Base-by-base conservation (phyloP, 2,329 filamentous ascomycete species). In the Penicillium sp. region DNA sequence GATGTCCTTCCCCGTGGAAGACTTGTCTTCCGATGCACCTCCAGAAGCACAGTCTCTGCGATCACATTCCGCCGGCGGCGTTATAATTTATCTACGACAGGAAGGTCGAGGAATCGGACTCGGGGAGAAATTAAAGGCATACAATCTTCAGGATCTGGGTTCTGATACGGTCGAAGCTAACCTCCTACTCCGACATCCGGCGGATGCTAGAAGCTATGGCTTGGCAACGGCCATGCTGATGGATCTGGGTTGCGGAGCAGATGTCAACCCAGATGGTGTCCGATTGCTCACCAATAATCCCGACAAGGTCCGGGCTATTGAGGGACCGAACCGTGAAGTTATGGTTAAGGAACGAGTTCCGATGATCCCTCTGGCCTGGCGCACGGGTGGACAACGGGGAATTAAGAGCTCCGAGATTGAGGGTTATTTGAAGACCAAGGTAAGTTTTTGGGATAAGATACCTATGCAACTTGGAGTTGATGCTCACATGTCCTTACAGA, bases 131-230 rank as follows among this genome's bases (percentile, higher is more conserved):
- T 81, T 99, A 32, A 97, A 99, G 75, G 94, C 94, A 4, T 99
- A 99, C 74, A 99, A 99, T 67, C 79, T 99, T 36, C 94, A 99
- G 71, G 94, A 99, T 74, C 78, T 99, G 21, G 94, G 94, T 0
- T 92, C 89, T n/a, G 94, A 99, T 73, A 99, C 94, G 0, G 95
- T 97, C 29, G 91, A 99, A 75, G 94, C 94, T 2, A 99, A 99
- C 65, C 75, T 99, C 39, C 72, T 97, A 20, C 78, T 99, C 34
- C 81, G 94, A 37, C 94, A 99, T 72, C 94, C 94, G 0, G 94
- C 94, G 1, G 94, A 99, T 71, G 94, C 94, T 18, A 80, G 94
- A 47, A 96, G 90, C 63, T 99, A 99, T 67, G 94, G 94, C 1
- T 76, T 99, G n/a, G 94, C 94, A 2, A 99, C 94, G 1, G 92